Evolutionary conservation across 257 asterid genomes (phyloP).

Genomic region (Solanum microdontum): DNA sequence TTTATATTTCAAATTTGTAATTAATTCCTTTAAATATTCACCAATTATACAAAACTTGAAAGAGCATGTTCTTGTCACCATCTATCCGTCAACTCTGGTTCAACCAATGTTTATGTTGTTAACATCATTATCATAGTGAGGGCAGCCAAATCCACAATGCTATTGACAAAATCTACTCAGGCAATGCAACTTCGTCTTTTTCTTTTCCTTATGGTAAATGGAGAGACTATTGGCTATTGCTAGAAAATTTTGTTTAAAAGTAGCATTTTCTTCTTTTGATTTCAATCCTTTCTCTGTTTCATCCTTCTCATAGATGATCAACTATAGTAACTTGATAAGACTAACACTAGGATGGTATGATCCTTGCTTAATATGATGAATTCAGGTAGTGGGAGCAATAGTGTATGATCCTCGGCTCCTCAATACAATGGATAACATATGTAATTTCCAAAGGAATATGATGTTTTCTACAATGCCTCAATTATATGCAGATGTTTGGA

Average conservation of each 20-base stretch:
- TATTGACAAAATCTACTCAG: neutral
- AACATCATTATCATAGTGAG: neutral
- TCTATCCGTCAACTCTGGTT: neutral
- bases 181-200: neutral
- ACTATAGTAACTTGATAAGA: neutral
- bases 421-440: neutral
- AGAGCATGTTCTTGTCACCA: neutral
- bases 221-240: neutral
- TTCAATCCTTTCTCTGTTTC: neutral
- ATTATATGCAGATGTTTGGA: neutral
- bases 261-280: neutral
- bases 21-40: neutral
- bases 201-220: neutral
- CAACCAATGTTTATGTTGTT: neutral
- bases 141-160: neutral
- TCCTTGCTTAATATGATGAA: neutral
- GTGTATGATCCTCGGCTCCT: neutral
- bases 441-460: neutral
- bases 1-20: neutral
- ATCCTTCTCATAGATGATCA: neutral
- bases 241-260: neutral
- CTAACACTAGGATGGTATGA: neutral
- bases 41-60: neutral
- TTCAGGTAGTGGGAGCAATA: neutral
- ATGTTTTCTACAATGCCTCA: neutral